Evolutionary conservation across 148 eudicot species (phyloP).

Genomic region (Rhododendron ovatum): DNA sequence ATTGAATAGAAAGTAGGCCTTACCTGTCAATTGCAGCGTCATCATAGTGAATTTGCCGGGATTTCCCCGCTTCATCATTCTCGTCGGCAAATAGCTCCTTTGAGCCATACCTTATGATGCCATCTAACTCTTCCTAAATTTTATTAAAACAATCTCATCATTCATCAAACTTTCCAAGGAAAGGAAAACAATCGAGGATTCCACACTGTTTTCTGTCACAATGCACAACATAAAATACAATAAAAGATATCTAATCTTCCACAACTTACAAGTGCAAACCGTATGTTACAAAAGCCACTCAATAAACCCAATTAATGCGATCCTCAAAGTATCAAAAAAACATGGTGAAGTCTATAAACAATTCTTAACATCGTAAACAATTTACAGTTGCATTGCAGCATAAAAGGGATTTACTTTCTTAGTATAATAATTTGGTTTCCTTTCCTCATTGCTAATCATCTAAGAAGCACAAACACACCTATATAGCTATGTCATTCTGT

Average conservation of each 20-base stretch:
- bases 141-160: slow-evolving; percentile 11
- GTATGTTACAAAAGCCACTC: background rate
- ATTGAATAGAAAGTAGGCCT: background rate
- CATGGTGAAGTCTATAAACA: background rate
- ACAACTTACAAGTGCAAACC: background rate
- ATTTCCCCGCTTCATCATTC: slow-evolving; percentile 83
- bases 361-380: background rate
- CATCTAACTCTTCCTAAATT: slow-evolving; percentile 91
- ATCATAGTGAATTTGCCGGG: slow-evolving; percentile 96
- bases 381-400: slow-evolving; percentile 1
- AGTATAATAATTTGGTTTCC: background rate
- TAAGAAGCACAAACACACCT: background rate
- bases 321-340: background rate
- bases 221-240: background rate
- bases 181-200: slow-evolving; percentile 9
- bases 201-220: background rate
- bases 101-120: slow-evolving; percentile 94
- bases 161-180: background rate
- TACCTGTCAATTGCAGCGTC: slow-evolving; percentile 92
- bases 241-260: background rate
- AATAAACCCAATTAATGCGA: background rate
- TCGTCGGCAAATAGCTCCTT: slow-evolving; percentile 92
- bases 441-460: background rate
- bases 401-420: too few species aligned
- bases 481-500: background rate